Evolutionary conservation across 495 filamentous ascomycete species (phyloP).

Genomic region (Sphaerosporella brunnea): DNA sequence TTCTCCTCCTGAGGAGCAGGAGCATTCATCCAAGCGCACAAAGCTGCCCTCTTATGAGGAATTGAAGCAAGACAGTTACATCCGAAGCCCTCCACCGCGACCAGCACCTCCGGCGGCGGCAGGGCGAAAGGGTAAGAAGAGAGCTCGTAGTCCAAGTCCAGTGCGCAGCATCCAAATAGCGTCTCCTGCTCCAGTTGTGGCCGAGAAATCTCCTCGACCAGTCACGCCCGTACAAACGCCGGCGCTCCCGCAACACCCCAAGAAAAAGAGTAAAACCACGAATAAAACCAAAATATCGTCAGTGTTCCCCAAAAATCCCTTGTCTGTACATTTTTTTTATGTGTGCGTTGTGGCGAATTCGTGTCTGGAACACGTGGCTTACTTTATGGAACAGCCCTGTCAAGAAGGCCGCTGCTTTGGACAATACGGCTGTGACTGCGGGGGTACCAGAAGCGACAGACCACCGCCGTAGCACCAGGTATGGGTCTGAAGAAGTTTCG

Average conservation of each 20-base stretch:
- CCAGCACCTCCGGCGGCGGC: constrained; percentile 9
- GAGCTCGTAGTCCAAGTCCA: constrained; percentile 13
- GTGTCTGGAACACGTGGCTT: constrained; percentile 7
- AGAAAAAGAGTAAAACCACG: constrained; percentile 21
- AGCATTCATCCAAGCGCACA: not conserved
- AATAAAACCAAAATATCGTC: constrained; percentile 25
- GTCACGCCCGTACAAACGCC: constrained; percentile 8
- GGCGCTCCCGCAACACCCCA: constrained; percentile 13
- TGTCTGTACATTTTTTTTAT: constrained; percentile 5
- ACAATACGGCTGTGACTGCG: constrained; percentile 20
- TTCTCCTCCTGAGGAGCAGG: too few relatives aligned
- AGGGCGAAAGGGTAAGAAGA: constrained; percentile 20
- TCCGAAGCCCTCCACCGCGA: constrained; percentile 21
- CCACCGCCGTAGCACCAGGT: constrained; percentile 22
- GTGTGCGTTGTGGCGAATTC: constrained; percentile 6
- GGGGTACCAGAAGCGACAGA: constrained; percentile 25
- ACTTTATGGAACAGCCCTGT: constrained; percentile 17
- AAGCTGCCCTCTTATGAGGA: constrained; percentile 20
- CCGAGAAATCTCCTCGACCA: constrained; percentile 7
- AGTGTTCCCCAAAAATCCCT: constrained; percentile 18
- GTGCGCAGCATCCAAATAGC: constrained; percentile 7
- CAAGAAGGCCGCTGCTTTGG: constrained; percentile 21
- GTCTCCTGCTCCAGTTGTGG: constrained; percentile 12
- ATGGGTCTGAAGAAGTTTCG: constrained; percentile 25
- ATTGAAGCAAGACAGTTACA: constrained; percentile 19